Evolutionary conservation across 768 basidiomycete species (phyloP).

Genomic region (Lentinula sp.): DNA sequence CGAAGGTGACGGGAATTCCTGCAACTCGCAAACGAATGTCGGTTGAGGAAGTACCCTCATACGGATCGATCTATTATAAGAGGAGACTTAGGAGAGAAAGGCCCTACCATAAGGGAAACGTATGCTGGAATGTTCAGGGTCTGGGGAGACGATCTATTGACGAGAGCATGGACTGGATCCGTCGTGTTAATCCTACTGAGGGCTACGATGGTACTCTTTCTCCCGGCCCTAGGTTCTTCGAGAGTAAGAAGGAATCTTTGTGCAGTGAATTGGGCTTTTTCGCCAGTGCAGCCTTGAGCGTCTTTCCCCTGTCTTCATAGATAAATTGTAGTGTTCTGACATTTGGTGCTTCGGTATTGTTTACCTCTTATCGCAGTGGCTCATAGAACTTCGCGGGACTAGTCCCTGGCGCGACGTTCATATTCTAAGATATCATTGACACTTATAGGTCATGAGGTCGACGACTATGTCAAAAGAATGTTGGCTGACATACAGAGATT

Average conservation of each 20-base stretch:
- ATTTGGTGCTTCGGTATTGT: too few relatives aligned
- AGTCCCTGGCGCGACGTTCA: too few relatives aligned
- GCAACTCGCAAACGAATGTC: slow-evolving; percentile 25
- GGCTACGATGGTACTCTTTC: slow-evolving; percentile 19
- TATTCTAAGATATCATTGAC: too few relatives aligned
- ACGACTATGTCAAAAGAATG: too few relatives aligned
- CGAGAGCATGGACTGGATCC: slow-evolving; percentile 39
- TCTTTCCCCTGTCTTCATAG: too few relatives aligned
- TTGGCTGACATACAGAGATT: too few relatives aligned
- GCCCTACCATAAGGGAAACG: slow-evolving; percentile 28
- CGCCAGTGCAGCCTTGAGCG: too few relatives aligned
- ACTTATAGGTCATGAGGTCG: too few relatives aligned
- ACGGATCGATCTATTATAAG: slow-evolving; percentile 24
- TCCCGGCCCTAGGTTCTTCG: background rate
- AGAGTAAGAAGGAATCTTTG: background rate
- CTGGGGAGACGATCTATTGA: slow-evolving; percentile 37
- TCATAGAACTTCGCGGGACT: too few relatives aligned
- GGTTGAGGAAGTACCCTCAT: slow-evolving; percentile 22
- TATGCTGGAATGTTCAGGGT: slow-evolving; percentile 37
- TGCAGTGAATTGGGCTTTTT: too few relatives aligned
- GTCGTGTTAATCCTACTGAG: slow-evolving; percentile 27
- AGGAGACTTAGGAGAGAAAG: slow-evolving; percentile 16
- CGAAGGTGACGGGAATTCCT: slow-evolving; percentile 28
- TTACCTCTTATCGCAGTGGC: too few relatives aligned
- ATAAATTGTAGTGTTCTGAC: too few relatives aligned